Conservation (phyloP, 2,329 filamentous ascomycete genomes). For the Pseudogymnoascus sp. region DNA sequence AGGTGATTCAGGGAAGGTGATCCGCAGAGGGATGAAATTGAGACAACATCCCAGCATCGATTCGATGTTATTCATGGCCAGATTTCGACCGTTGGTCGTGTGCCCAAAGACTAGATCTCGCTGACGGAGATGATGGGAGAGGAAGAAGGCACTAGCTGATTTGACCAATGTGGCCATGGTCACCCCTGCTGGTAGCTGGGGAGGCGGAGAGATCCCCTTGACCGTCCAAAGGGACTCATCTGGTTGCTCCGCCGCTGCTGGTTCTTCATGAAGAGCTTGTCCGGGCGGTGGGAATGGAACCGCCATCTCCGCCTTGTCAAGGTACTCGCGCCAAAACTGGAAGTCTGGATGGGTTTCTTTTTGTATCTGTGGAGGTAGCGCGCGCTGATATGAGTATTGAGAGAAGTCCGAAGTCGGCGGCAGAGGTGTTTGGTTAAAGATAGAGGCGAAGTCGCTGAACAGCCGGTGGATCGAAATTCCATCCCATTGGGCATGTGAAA, state of each 20-base stretch:
- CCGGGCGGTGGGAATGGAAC: not conserved
- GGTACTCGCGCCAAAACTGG: not conserved
- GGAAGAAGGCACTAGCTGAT: constrained; percentile 32
- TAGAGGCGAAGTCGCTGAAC: not conserved
- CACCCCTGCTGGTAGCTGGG: not conserved
- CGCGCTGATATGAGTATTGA: not conserved
- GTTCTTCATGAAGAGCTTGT: not conserved
- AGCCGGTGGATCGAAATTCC: not conserved
- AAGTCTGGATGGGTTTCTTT: not conserved
- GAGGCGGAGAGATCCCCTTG: not conserved
- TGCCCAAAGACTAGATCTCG: constrained; percentile 34
- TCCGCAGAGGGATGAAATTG: constrained; percentile 34
- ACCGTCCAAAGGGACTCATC: not conserved
- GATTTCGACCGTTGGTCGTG: constrained; percentile 33
- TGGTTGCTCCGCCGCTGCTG: not conserved
- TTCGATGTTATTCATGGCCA: constrained; percentile 31
- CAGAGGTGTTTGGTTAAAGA: not conserved
- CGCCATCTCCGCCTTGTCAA: not conserved
- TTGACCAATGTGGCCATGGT: constrained; percentile 14
- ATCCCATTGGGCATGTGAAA: constrained; percentile 8
- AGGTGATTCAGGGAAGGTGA: constrained; percentile 24
- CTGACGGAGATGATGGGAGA: constrained; percentile 29
- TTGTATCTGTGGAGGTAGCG: not conserved
- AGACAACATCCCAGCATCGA: constrained; percentile 36
- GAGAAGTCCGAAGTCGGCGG: not conserved